Conservation (phyloP, 352 stramenopile species). For the Phytophthora meadii region DNA sequence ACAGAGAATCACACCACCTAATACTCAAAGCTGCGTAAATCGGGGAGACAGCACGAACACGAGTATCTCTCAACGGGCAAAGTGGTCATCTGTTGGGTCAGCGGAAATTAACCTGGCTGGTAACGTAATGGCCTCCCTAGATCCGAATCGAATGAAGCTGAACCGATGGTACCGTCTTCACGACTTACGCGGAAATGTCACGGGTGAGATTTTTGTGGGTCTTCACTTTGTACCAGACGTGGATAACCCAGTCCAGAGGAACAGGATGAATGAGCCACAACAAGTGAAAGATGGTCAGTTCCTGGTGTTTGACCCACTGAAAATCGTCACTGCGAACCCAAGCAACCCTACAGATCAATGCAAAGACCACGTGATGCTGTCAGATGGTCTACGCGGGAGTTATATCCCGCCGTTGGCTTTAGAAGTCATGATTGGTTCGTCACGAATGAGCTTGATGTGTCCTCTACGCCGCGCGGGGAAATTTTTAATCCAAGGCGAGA, state of each 20-base stretch:
- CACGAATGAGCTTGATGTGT: slow-evolving; percentile 79
- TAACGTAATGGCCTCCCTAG: slow-evolving; percentile 82
- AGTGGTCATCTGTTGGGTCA: slow-evolving; percentile 80
- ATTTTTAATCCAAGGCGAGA: slow-evolving; percentile 89
- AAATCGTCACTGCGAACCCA: slow-evolving; percentile 67
- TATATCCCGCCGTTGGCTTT: slow-evolving; percentile 88
- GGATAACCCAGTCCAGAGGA: slow-evolving; percentile 25
- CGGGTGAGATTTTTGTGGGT: slow-evolving; percentile 85
- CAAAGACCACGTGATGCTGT: slow-evolving; percentile 77
- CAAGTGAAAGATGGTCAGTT: slow-evolving; percentile 87
- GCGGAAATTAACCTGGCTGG: slow-evolving; percentile 87
- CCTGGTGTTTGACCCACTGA: slow-evolving; percentile 88
- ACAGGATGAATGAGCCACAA: slow-evolving; percentile 64
- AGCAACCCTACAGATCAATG: slow-evolving; percentile 40
- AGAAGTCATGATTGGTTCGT: slow-evolving; percentile 81
- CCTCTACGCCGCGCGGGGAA: slow-evolving; percentile 85
- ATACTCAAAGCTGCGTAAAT: slow-evolving; percentile 22
- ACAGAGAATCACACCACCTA: slow-evolving; percentile 33
- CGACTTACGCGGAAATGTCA: slow-evolving; percentile 79
- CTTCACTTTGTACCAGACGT: slow-evolving; percentile 78
- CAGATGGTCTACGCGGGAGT: slow-evolving; percentile 75
- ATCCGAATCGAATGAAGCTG: slow-evolving; percentile 65
- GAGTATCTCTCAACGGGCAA: slow-evolving; percentile 51
- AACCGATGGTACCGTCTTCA: slow-evolving; percentile 88
- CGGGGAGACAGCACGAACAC: slow-evolving; percentile 63